Evolutionary conservation across 306 rosid genomes (phyloP).

Genomic region (Leucaena leucocephala): DNA sequence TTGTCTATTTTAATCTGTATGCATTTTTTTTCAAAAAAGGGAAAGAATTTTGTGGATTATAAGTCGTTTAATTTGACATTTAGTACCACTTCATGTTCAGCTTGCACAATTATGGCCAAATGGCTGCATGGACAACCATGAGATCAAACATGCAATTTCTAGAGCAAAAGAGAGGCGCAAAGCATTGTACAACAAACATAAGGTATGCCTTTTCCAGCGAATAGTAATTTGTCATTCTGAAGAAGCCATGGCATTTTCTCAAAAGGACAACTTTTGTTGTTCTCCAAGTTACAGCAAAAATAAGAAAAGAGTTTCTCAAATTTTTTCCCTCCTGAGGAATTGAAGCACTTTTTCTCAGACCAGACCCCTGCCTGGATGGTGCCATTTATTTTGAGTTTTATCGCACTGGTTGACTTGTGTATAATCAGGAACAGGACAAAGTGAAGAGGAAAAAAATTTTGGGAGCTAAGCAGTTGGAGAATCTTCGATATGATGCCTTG

Average conservation of each 20-base stretch:
- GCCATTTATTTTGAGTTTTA: slow-evolving; percentile 1
- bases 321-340: neutral
- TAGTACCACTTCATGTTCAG: slow-evolving; percentile 51
- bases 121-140: slow-evolving; percentile 98
- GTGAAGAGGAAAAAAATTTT: slow-evolving; percentile 77
- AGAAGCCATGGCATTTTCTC: slow-evolving; percentile 10
- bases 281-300: slow-evolving; percentile 11
- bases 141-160: slow-evolving; percentile 88
- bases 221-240: slow-evolving; percentile 23
- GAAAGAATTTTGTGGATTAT: neutral
- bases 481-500: slow-evolving; percentile 54
- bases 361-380: slow-evolving; percentile 15
- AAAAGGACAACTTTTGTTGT: slow-evolving; percentile 1
- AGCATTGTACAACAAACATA: slow-evolving; percentile 60
- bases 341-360: neutral
- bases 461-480: slow-evolving; percentile 62
- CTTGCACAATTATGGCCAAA: slow-evolving; percentile 92
- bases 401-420: slow-evolving; percentile 33
- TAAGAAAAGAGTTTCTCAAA: neutral
- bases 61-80: neutral
- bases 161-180: slow-evolving; percentile 92
- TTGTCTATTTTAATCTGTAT: neutral
- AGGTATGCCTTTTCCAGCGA: slow-evolving; percentile 52
- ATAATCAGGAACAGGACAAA: slow-evolving; percentile 71
- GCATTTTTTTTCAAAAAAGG: neutral